A percentile compares a stretch with the other conserved stretches of the same genome.
These are phyloP conservation scores for Planoprotostelium fungivorum DNA, from an alignment of 78 protist genomes.

Conservation along the genomic window DNA sequence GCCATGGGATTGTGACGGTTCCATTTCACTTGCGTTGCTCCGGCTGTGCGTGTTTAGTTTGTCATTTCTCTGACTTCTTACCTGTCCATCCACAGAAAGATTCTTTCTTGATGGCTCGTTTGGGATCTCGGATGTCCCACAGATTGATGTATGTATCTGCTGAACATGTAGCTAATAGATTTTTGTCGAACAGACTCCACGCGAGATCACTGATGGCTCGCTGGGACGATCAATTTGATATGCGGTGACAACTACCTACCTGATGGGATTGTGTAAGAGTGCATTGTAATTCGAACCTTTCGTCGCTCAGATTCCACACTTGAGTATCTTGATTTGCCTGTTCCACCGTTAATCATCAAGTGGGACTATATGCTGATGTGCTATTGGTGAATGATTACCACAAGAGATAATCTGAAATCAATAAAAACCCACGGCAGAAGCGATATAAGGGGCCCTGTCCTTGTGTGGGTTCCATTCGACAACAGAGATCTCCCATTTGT, in stretches of 20 bases:
- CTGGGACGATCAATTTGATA: constrained; percentile 17
- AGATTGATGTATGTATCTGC: constrained; percentile 46
- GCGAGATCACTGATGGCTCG: constrained; percentile 40
- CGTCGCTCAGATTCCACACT: not conserved
- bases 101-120: constrained; percentile 27
- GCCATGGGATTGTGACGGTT: constrained; percentile 33
- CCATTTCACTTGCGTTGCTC: constrained; percentile 61
- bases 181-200: constrained; percentile 55
- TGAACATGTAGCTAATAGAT: constrained; percentile 38
- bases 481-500: constrained; percentile 49
- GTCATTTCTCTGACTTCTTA: too few relatives aligned
- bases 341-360: not conserved
- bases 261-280: not conserved
- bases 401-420: not conserved
- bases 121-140: constrained; percentile 58
- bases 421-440: constrained; percentile 40
- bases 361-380: not conserved
- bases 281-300: not conserved
- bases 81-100: constrained; percentile 7
- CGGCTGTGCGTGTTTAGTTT: constrained; percentile 33
- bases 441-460: constrained; percentile 23
- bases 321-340: not conserved
- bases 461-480: constrained; percentile 49
- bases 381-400: not conserved
- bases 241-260: constrained; percentile 15